phyloP scores from a whole-genome alignment of 2,329 filamentous ascomycete genomes.

The Exophiala phaeomuriformis region DNA sequence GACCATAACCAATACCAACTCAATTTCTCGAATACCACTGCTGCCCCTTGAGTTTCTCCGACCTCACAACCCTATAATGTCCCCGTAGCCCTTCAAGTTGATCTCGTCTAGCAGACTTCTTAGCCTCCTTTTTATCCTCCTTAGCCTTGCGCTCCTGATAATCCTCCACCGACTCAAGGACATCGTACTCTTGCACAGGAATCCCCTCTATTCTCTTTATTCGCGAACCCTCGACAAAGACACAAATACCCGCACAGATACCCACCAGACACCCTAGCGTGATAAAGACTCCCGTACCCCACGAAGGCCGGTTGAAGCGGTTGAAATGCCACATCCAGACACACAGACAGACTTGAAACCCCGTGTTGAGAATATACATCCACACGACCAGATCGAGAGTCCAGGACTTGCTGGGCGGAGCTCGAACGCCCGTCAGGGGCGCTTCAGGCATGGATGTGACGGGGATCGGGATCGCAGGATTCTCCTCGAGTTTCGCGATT shows the following conservation, averaged over 20 bases:
- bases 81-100: slow-evolving; percentile 4
- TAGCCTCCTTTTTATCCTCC: slow-evolving; percentile 22
- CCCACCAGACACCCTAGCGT: slow-evolving; percentile 64
- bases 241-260: slow-evolving; percentile 60
- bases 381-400: slow-evolving; percentile 74
- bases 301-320: slow-evolving; percentile 64
- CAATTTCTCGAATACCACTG: slow-evolving; percentile 23
- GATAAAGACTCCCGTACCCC: slow-evolving; percentile 74
- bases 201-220: slow-evolving; percentile 68
- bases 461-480: slow-evolving; percentile 55
- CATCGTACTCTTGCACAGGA: slow-evolving; percentile 51
- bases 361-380: slow-evolving; percentile 70
- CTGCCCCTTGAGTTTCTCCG: slow-evolving; percentile 25
- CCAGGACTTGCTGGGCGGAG: slow-evolving; percentile 61
- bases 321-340: slow-evolving; percentile 80
- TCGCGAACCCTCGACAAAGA: slow-evolving; percentile 63
- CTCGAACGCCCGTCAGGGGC: slow-evolving; percentile 65
- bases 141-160: slow-evolving; percentile 22
- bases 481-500: slow-evolving; percentile 45
- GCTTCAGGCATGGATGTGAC: slow-evolving; percentile 54
- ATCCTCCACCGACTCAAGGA: slow-evolving; percentile 28
- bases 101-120: slow-evolving; percentile 15
- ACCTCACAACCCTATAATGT: slow-evolving; percentile 10
- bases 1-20: not conserved
- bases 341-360: slow-evolving; percentile 65